Evolutionary conservation across 2,329 filamentous ascomycete species (phyloP), one percentile per base, ranked within the genome.

Genomic region (Colletotrichum plurivorum): DNA sequence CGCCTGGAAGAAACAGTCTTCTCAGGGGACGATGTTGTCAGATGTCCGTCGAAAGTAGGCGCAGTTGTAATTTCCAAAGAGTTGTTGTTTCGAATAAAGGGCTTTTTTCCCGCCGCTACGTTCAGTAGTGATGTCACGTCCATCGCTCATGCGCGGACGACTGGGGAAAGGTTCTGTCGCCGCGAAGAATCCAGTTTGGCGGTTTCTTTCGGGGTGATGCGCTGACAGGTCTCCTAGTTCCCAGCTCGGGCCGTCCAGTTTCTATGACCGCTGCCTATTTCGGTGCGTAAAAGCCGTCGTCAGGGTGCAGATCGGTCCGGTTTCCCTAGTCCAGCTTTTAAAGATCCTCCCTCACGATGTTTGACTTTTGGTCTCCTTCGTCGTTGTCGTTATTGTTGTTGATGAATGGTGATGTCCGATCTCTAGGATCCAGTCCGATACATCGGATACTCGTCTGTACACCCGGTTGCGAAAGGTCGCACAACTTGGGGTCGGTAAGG

Each of bases 41-140:
- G 31, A 20, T 56, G 56, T 55, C 48, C 54, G 53, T 71, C 52
- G 46, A 63, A 69, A 16, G 46, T n/a, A 12, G 49, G 48, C 22
- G 53, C 54, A 39, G 66, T 59, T 18, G 64, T 71, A 12, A 57
- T 61, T 56, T 71, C 64, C 22, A 69, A 18, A 45, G 57, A 65
- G 31, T 56, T 66, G 27, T 62, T 65, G 27, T 62, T 65, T 56
- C 67, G 64, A 48, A 63, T 69, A 49, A 46, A 56, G 56, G 68
- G 71, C 59, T 71, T 68, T 62, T 62, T 69, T 71, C 63, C 70
- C 65, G 71, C 69, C 58, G 60, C 69, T 49, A 63, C 59, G 57
- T 72, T 72, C 68, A 72, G 71, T 63, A 72, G 69, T 71, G 71
- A 72, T 70, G 71, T 72, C 65, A 72, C 71, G 69, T 72, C 71